Conservation (phyloP, 2,329 filamentous ascomycete species). For the Trichoderma breve region DNA sequence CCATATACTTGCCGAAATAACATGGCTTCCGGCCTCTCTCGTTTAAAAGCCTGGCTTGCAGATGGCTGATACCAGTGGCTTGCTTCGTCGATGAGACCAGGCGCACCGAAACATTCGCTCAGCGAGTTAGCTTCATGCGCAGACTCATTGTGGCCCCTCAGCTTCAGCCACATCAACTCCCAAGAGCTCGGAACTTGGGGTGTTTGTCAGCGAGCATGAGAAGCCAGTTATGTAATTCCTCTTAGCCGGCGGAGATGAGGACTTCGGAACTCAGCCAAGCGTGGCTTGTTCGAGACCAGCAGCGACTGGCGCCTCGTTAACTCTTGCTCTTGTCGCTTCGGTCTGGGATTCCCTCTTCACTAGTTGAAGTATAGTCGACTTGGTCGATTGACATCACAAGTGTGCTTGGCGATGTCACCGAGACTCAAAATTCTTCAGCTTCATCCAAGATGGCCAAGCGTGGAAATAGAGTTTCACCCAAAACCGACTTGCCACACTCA, state of each 20-base stretch:
- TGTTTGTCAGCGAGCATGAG: neutral
- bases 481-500: neutral
- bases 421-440: neutral
- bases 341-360: neutral
- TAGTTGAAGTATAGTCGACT: neutral
- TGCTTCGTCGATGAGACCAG: neutral
- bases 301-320: neutral
- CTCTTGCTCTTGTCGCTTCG: neutral
- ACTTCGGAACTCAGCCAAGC: neutral
- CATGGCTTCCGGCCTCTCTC: too few relatives aligned
- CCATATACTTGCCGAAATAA: neutral
- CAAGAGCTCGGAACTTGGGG: neutral
- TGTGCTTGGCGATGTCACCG: neutral
- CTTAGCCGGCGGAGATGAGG: neutral
- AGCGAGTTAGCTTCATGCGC: neutral
- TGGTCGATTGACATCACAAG: neutral
- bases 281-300: constrained; percentile 6
- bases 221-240: neutral
- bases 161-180: neutral
- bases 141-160: neutral
- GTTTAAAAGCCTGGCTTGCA: neutral
- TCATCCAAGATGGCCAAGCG: neutral
- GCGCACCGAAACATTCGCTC: neutral
- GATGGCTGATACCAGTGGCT: neutral
- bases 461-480: constrained; percentile 4